Percentiles rank a stretch among this genome's conserved stretches.
phyloP scores from a whole-genome alignment of 306 rosid species.

The Potentilla sterilis region DNA sequence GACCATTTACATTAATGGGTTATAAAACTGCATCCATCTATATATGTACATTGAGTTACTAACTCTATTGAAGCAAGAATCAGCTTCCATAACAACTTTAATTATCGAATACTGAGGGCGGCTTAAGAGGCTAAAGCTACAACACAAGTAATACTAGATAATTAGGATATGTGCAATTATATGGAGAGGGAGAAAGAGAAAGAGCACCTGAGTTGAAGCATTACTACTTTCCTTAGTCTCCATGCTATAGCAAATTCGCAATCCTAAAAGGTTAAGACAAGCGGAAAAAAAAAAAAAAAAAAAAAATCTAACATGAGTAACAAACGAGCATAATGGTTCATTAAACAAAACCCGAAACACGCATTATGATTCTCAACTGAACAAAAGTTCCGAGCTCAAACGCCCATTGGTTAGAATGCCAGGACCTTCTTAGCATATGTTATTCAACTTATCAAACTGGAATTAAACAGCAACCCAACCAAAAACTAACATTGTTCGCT shows the following conservation, averaged over 20 bases:
- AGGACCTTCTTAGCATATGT: neutral
- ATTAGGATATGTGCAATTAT: constrained; percentile 11
- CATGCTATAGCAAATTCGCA: constrained; percentile 16
- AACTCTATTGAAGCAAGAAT: neutral
- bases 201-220: constrained; percentile 27
- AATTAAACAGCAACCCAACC: constrained; percentile 1
- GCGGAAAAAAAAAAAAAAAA: neutral
- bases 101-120: neutral
- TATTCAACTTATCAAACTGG: neutral
- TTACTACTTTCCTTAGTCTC: constrained; percentile 37
- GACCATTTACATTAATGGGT: constrained; percentile 19
- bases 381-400: neutral
- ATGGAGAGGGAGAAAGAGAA: constrained; percentile 7
- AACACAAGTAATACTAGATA: neutral
- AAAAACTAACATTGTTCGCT: neutral
- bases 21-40: constrained; percentile 9
- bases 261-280: constrained; percentile 16
- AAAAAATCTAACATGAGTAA: neutral
- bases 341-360: neutral
- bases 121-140: neutral
- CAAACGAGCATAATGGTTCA: neutral
- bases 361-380: neutral
- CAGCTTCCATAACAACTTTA: neutral
- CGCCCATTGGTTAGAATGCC: neutral
- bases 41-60: neutral